Percentiles rank a stretch among this genome's conserved stretches.
Conservation (phyloP, 495 filamentous ascomycete genomes). For the Penicillium silybi region DNA sequence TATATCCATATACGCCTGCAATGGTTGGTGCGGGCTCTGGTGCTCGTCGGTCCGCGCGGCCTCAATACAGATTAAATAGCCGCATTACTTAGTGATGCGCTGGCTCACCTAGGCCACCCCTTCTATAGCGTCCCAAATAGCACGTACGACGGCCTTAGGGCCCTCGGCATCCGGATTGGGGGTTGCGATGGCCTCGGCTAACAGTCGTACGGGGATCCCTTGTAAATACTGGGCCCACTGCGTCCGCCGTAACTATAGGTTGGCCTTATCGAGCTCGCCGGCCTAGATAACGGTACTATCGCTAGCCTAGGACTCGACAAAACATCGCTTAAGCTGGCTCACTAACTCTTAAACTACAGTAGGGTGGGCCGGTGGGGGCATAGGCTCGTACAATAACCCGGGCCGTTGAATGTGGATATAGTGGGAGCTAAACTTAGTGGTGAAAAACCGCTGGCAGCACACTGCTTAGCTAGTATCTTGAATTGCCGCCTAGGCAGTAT, state of each 20-base stretch:
- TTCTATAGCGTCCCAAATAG: constrained; percentile 1
- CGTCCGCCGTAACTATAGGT: no score
- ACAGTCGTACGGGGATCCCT: background rate
- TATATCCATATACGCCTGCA: constrained; percentile 10
- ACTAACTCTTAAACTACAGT: no score
- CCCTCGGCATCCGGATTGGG: background rate
- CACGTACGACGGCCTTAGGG: background rate
- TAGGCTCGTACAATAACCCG: no score
- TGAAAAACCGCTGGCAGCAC: no score
- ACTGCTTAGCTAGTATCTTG: no score
- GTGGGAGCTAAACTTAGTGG: no score
- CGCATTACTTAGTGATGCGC: constrained; percentile 3
- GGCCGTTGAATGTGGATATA: no score
- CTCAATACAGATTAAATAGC: background rate
- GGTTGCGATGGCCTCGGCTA: background rate
- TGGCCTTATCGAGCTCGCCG: background rate
- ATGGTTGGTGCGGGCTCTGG: constrained; percentile 1
- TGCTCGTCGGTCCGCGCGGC: background rate
- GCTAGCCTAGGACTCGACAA: no score
- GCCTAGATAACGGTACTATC: background rate
- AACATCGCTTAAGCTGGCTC: no score
- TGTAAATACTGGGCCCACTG: no score
- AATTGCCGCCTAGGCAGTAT: no score
- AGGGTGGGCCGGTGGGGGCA: no score
- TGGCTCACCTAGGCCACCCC: constrained; percentile 4